These are phyloP conservation scores for Solanum lignicaule DNA, from an alignment of 257 asterid species.

Conservation along the genomic window DNA sequence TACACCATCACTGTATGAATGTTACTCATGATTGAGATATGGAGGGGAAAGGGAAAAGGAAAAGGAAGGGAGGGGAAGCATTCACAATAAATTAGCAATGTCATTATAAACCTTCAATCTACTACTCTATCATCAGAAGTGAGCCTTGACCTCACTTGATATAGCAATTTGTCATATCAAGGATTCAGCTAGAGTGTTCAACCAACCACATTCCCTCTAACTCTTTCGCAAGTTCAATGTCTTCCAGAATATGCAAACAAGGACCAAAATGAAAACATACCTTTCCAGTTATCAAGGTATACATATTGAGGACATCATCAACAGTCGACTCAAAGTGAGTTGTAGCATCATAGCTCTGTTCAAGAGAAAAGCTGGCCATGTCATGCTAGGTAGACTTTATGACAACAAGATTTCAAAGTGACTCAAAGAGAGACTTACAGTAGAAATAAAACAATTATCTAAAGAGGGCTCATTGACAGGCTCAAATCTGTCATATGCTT, in stretches of 20 bases:
- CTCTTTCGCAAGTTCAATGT: not conserved
- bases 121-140: not conserved
- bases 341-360: slow-evolving; percentile 44
- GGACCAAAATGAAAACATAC: slow-evolving; percentile 1
- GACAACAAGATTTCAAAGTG: not conserved
- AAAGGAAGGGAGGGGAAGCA: not conserved
- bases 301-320: slow-evolving; percentile 36
- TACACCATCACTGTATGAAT: not conserved
- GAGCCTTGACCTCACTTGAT: not conserved
- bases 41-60: no score
- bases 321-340: slow-evolving; percentile 48
- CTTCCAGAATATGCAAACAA: not conserved
- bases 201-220: not conserved
- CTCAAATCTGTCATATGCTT: slow-evolving; percentile 75
- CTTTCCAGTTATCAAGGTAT: slow-evolving; percentile 41
- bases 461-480: slow-evolving; percentile 74
- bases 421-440: slow-evolving; percentile 36
- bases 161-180: not conserved
- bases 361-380: not conserved
- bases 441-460: slow-evolving; percentile 86
- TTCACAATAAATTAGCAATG: not conserved
- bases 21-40: not conserved
- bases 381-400: not conserved
- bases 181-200: not conserved
- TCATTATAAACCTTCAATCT: not conserved